Base-by-base conservation (phyloP, 83 land plant species). In the Larix sibirica region DNA sequence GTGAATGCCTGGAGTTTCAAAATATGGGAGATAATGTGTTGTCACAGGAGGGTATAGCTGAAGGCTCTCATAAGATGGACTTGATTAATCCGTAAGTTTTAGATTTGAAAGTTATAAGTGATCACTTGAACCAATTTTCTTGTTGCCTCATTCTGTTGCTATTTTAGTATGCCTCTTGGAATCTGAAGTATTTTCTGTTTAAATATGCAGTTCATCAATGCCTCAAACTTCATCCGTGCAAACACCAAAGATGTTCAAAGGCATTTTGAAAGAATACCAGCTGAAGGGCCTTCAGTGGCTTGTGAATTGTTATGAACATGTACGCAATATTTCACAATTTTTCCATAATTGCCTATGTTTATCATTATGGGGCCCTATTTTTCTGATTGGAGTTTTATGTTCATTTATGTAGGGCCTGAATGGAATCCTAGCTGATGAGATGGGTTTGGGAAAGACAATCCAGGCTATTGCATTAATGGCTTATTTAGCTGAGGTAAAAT, bases 301-400 rank as follows among this genome's bases (percentile, higher is more conserved):
- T 71, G 99, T 96, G 26, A 98, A 98, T 82, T 98, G 99, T 86
- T 98, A 98, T 90, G 99, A 98, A 82, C 96, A 98, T 98, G 99
- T 54, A 94, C 2, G 58, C 3, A 54, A 14, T 54, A 54, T 12
- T 54, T 54, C 58, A 54, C 58, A 54, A 13, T 54, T 54, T 54
- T 13, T 54, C 14, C 58, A 54, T 2, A 54, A 12, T 54, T 12
- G 14, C 58, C 58, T 54, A 2, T 54, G 2, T 54, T 54, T 54
- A 54, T 54, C 58, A 54, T 54, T 54, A 54, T 54, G 13, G 58
- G 58, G 58, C 14, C 58, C 58, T 54, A 54, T 54, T 54, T 54
- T 54, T 3, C 58, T 54, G 58, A 54, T 54, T 13, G 58, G 13
- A 54, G 58, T 6, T 69, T 71, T 21, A 33, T 58, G 21, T 56